These are phyloP conservation scores for Septoria petroselini DNA, from an alignment of 2,329 filamentous ascomycete species.

Conservation along the genomic window DNA sequence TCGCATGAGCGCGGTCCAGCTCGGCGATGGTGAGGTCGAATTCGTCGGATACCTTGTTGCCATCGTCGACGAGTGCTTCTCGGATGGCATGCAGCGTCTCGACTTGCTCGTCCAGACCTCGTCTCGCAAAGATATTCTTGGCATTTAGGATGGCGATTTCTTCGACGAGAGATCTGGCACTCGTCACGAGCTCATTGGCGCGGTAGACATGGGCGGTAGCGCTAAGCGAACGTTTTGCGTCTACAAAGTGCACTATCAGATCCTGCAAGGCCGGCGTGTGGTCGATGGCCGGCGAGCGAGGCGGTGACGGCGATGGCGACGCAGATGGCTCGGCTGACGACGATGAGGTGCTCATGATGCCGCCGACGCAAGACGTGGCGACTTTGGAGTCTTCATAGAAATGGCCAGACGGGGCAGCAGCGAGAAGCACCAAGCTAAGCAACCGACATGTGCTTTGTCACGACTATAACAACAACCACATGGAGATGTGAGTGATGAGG, in stretches of 20 bases:
- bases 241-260: constrained; percentile 78
- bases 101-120: constrained; percentile 46
- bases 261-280: constrained; percentile 61
- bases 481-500: not conserved
- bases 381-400: not conserved
- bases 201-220: constrained; percentile 77
- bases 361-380: not conserved
- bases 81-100: constrained; percentile 45
- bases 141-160: constrained; percentile 69
- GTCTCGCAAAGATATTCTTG: constrained; percentile 45
- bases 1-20: constrained; percentile 64
- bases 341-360: constrained; percentile 9
- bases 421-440: not conserved
- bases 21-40: constrained; percentile 41
- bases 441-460: not conserved
- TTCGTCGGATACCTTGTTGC: constrained; percentile 43
- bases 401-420: not conserved
- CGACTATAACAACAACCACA: not conserved
- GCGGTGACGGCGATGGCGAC: constrained; percentile 36
- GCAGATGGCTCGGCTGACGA: constrained; percentile 8
- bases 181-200: constrained; percentile 79
- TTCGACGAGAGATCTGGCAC: constrained; percentile 71
- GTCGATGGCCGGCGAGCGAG: constrained; percentile 43
- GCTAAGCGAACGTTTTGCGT: constrained; percentile 81
- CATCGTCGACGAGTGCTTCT: constrained; percentile 44